Conservation (phyloP, 192 early-diverging fungal species). For the Umbelopsis isabellina region DNA sequence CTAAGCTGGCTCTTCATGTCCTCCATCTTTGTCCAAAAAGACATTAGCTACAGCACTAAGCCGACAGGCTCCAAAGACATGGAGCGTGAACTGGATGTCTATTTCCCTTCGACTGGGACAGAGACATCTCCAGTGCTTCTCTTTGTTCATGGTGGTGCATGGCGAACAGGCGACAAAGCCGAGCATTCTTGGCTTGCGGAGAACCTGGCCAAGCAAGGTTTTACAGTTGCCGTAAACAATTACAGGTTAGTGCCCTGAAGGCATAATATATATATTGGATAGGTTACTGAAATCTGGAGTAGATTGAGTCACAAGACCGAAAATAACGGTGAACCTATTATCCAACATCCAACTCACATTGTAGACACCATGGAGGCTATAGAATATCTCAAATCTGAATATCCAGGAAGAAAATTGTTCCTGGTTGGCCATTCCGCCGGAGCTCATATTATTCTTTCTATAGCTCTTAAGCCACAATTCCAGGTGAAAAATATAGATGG, state of each 20-base stretch:
- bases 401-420: conserved; percentile 40
- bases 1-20: neutral
- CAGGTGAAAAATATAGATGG: conserved; percentile 50
- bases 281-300: neutral
- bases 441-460: conserved; percentile 61
- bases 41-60: neutral
- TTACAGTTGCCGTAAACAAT: conserved; percentile 70
- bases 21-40: neutral
- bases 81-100: conserved; percentile 63
- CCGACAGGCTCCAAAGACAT: neutral
- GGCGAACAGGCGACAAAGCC: conserved; percentile 78
- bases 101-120: conserved; percentile 44
- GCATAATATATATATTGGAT: neutral
- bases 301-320: conserved; percentile 31
- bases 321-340: conserved; percentile 30
- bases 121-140: conserved; percentile 57
- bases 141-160: conserved; percentile 87
- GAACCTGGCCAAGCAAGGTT: conserved; percentile 48
- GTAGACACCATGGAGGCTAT: conserved; percentile 65
- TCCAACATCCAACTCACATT: conserved; percentile 73
- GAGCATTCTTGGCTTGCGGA: conserved; percentile 57
- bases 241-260: conserved; percentile 61
- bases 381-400: conserved; percentile 41
- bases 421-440: conserved; percentile 82
- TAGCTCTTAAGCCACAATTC: conserved; percentile 13